Base-by-base conservation (phyloP, 2,329 filamentous ascomycete genomes). In the Tolypocladium album region DNA sequence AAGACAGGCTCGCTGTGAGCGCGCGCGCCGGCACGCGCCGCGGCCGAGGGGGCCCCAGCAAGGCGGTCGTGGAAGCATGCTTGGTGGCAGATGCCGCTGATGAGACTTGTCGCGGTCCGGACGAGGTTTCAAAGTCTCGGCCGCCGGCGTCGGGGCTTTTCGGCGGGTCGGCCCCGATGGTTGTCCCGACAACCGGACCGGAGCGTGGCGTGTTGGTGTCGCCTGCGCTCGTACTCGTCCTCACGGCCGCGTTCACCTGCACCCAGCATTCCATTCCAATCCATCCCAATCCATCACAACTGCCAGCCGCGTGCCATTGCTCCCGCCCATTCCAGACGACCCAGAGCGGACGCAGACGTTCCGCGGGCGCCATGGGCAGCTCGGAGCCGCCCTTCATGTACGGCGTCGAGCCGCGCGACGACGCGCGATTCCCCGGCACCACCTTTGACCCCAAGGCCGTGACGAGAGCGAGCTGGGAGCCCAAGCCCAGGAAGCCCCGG, bases 381-480 rank as follows among this genome's bases (percentile, higher is more conserved):
- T 62, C 71, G 45, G 74, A 72, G 74, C 31, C 50, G 31, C 90
- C 90, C 59, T 94, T 88, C 77, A 81, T 93, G 73, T 94, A 94
- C 75, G 82, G 86, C 62, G 67, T 75, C 67, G 78, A 71, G 73
- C 81, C 64, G 71, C 74, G 66, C 68, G 70, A 79, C 67, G 79
- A 84, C 69, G 75, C 78, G 56, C 80, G 81, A 66, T 81, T 81
- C 64, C 81, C 76, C 70, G 76, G 72, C 72, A 77, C 68, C 68
- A 76, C 71, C n/a, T 96, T 95, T 74, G 92, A 97, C 68, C 92
- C 93, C 56, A 95, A 92, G 73, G 88, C 89, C 61, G 82, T 92
- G 56, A 92, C 91, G 27, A 83, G 91, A 70, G 88, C 90, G 63
- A 93, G 89, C 75, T 89, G 84, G 78, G 78, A 85, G 68, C 82